Evolutionary conservation across 306 rosid genomes (phyloP), one percentile per base, ranked within the genome.

Genomic region (Cicer bijugum): DNA sequence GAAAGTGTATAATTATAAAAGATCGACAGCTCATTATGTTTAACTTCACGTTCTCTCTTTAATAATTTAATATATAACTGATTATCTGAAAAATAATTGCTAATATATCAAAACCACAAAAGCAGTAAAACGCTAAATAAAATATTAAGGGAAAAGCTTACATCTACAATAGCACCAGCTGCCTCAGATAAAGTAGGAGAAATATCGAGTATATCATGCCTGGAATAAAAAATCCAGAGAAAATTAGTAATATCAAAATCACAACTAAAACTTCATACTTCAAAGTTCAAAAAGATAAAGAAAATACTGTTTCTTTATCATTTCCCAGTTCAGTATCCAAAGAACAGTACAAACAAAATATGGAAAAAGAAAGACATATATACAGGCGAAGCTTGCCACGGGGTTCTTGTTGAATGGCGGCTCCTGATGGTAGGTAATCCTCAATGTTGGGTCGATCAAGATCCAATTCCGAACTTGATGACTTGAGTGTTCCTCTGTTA

Each of bases 131-230:
- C n/a, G 53, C 11, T 2, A 11, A 44, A 78, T 14, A 45, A 48
- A 38, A 64, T 2, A 42, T 14, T 28, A 33, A 40, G 11, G 46
- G 9, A 19, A 42, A 57, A 45, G 53, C 87, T 84, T 78, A 94
- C 98, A 84, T 94, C 96, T 55, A 94, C 90, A 74, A 94, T 94
- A 72, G 97, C 98, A 62, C 97, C 98, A 14, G 98, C 97, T 14
- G 97, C 96, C 82, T 88, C 97, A 6, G 97, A 84, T 12, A 94
- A 85, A 38, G 92, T 77, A n/a, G 97, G 97, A 17, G 98, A 89
- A 52, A 94, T 91, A 67, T 91, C 89, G 48, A 91, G 95, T 80
- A 94, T 88, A 83, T 94, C 97, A 67, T 88, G 87, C 82, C 99
- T 94, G 87, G 55, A 75, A 84, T 12, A 45, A 66, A 59, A 61